Percentiles rank a stretch among this genome's conserved stretches.
These are phyloP conservation scores for Fusarium praegraminearum DNA, from an alignment of 2,329 filamentous ascomycete genomes.

Conservation along the genomic window DNA sequence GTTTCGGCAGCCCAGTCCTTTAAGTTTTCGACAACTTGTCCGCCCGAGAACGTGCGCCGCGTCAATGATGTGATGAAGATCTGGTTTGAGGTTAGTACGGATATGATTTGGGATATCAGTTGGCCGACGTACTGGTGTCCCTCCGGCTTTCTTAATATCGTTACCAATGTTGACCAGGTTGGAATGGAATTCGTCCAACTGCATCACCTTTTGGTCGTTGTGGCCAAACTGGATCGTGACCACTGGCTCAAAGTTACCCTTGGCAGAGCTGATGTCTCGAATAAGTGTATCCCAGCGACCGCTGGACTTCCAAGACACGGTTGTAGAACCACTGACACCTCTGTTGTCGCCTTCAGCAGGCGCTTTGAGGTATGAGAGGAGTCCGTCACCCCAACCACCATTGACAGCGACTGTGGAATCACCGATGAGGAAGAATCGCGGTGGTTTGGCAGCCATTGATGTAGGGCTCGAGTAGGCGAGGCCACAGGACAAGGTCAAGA, in stretches of 20 bases:
- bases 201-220: constrained; percentile 20
- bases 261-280: neutral
- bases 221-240: constrained; percentile 17
- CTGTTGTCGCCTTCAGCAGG: neutral
- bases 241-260: neutral
- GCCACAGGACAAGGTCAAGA: neutral
- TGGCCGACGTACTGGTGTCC: neutral
- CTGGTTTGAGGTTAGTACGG: neutral
- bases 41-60: neutral
- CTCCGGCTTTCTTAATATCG: constrained; percentile 1
- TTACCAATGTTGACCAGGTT: constrained; percentile 5
- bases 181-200: neutral
- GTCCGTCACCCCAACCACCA: constrained; percentile 5
- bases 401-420: constrained; percentile 6
- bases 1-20: constrained; percentile 20
- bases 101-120: accelerated
- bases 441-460: neutral
- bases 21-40: constrained; percentile 6
- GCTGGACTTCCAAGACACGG: constrained; percentile 13
- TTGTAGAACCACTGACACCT: constrained; percentile 12
- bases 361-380: neutral
- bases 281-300: constrained; percentile 18
- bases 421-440: constrained; percentile 13
- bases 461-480: neutral
- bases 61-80: constrained; percentile 16